Evolutionary conservation across 2,329 filamentous ascomycete species (phyloP), one percentile per base, ranked within the genome.

Genomic region (Colletotrichum incanum): DNA sequence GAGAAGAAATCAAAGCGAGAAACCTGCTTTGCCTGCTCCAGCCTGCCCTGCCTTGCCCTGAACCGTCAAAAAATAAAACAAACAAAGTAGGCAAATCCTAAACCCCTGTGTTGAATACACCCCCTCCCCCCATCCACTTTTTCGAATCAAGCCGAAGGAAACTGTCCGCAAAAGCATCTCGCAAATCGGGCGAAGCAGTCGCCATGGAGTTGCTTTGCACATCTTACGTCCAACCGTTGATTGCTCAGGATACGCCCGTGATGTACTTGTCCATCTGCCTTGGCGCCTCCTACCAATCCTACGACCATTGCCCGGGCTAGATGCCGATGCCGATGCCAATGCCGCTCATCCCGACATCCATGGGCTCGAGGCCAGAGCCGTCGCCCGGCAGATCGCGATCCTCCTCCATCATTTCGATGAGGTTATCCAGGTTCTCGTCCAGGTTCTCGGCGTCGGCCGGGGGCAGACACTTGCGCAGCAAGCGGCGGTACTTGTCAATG

Each of bases 401-500:
- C 77, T 91, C 89, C 78, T 91, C 88, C 87, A 91, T 90, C 85
- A 91, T 89, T 58, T 87, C 85, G 76, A 91, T 90, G 73, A 91
- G 82, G 71, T 86, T 88, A 77, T 90, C 88, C 62, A 91, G 81
- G 77, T 90, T 91, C 55, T 86, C 85, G 79, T 94, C 93, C 45
- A 94, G 87, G 74, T 90, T 91, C 75, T 93, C 91, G 69, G 86
- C 86, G 61, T 93, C 92, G 75, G 89, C 87, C 20, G 91, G 87
- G 34, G 92, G 91, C 37, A 95, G 84, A 71, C 93, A 94, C 72
- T 89, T 88, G 71, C 89, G 89, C 41, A 94, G 89, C 39, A 95
- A 85, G 67, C 88, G 88, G 73, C 92, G 88, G 80, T 95, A 96
- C 79, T 92, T 90, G 76, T 92, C 91, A 75, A 93, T 93, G 79